Evolutionary conservation across 192 early-diverging fungal genomes (phyloP).

Genomic region (Lunasporangiospora selenospora): DNA sequence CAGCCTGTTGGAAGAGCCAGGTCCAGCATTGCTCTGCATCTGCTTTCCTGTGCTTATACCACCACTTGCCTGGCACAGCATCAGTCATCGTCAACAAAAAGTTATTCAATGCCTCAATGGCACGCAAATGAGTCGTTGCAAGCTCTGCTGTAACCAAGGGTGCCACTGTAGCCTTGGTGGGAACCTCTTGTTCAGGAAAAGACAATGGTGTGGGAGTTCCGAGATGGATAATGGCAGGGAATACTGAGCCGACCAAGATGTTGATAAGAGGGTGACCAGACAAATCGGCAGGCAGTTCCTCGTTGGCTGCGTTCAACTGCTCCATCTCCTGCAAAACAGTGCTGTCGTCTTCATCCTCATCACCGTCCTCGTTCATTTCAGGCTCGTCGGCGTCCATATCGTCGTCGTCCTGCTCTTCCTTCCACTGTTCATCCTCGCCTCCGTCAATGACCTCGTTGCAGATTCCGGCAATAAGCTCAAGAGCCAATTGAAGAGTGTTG

Average conservation of each 20-base stretch:
- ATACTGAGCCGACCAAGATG: conserved; percentile 53
- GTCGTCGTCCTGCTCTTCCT: conserved; percentile 33
- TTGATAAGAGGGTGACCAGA: conserved; percentile 51
- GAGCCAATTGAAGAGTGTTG: conserved; percentile 68
- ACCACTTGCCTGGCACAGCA: conserved; percentile 59
- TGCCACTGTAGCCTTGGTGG: conserved; percentile 35
- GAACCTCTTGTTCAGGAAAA: conserved; percentile 48
- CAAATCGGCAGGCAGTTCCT: conserved; percentile 49
- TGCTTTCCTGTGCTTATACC: conserved; percentile 61
- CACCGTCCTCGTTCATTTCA: conserved; percentile 58
- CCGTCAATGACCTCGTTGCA: conserved; percentile 69
- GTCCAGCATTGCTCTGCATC: conserved; percentile 62
- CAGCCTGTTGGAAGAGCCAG: conserved; percentile 65
- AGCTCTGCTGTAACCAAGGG: conserved; percentile 57
- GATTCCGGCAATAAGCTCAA: conserved; percentile 88
- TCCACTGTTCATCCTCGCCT: conserved; percentile 25
- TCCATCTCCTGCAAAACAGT: conserved; percentile 51
- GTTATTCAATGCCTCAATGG: conserved; percentile 79
- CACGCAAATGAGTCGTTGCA: conserved; percentile 66
- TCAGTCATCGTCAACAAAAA: conserved; percentile 78
- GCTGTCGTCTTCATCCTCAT: conserved; percentile 54
- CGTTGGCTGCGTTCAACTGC: conserved; percentile 49
- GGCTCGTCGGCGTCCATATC: conserved; percentile 48
- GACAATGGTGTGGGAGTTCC: conserved; percentile 57
- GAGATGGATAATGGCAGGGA: conserved; percentile 55